These are phyloP conservation scores for Macrolepiota dolichaula DNA, from an alignment of 768 basidiomycete species.

Conservation along the genomic window DNA sequence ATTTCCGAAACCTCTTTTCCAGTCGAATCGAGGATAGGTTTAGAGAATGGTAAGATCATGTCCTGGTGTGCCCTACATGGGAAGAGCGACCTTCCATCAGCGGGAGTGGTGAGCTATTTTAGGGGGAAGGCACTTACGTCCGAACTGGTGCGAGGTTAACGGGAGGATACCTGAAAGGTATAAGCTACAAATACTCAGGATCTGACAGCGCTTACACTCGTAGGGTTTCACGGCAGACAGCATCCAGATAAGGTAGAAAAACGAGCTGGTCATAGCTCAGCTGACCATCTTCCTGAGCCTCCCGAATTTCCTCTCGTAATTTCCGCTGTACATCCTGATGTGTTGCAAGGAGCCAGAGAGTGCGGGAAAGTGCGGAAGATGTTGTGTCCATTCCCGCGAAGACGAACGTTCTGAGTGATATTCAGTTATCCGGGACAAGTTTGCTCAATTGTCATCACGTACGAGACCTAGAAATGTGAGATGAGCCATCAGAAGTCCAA, in stretches of 20 bases:
- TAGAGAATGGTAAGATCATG: neutral
- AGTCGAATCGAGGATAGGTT: neutral
- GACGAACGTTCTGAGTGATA: neutral
- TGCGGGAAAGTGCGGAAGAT: slow-evolving; percentile 31
- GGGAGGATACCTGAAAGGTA: neutral
- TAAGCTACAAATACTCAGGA: neutral
- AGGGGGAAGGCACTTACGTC: neutral
- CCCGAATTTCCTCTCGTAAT: slow-evolving; percentile 30
- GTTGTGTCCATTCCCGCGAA: slow-evolving; percentile 43
- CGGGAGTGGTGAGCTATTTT: neutral
- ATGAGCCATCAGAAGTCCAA: neutral
- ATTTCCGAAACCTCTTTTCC: neutral
- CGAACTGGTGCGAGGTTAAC: neutral
- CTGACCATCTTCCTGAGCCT: slow-evolving; percentile 22
- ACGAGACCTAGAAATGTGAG: neutral
- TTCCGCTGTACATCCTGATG: slow-evolving; percentile 34
- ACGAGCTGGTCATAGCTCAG: slow-evolving; percentile 35
- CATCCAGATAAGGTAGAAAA: slow-evolving; percentile 34
- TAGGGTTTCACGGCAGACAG: slow-evolving; percentile 36
- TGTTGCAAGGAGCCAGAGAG: slow-evolving; percentile 27
- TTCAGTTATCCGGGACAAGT: neutral
- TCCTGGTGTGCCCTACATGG: neutral
- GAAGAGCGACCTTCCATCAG: neutral
- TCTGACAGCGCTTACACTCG: slow-evolving; percentile 24
- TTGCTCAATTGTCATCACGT: neutral